phyloP scores from a whole-genome alignment of 179 eudicot genomes.

The Carnegiea gigantea region DNA sequence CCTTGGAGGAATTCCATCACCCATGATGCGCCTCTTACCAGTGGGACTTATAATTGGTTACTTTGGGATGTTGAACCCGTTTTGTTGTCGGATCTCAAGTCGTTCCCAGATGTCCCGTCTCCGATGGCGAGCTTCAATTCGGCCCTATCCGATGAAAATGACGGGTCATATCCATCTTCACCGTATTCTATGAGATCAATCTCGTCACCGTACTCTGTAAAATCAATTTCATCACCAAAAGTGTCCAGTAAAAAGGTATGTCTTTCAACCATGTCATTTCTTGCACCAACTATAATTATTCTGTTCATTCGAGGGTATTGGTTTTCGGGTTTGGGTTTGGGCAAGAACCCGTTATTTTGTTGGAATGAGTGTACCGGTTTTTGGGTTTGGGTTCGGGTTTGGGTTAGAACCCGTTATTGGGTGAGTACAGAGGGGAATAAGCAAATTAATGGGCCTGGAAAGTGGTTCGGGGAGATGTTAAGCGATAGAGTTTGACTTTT shows the following conservation, averaged over 20 bases:
- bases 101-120: background rate
- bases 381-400: background rate
- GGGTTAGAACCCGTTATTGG: too few relatives aligned
- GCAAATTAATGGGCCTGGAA: background rate
- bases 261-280: background rate
- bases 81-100: conserved; percentile 16
- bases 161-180: conserved; percentile 26
- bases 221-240: conserved; percentile 17
- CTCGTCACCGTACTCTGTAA: conserved; percentile 27
- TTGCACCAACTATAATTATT: too few relatives aligned
- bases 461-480: too few relatives aligned
- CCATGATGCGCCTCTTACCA: conserved; percentile 34
- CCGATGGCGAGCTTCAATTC: conserved; percentile 29
- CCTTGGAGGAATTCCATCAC: conserved; percentile 50
- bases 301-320: too few relatives aligned
- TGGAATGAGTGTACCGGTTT: too few relatives aligned
- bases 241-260: conserved; percentile 25
- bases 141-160: conserved; percentile 27
- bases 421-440: background rate
- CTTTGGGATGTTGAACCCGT: conserved; percentile 46
- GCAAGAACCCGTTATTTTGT: too few relatives aligned
- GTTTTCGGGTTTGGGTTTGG: background rate
- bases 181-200: conserved; percentile 24
- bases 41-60: conserved; percentile 30
- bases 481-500: background rate